phyloP scores from a whole-genome alignment of 129 eudicot genomes.

The Pulicaria dysenterica region DNA sequence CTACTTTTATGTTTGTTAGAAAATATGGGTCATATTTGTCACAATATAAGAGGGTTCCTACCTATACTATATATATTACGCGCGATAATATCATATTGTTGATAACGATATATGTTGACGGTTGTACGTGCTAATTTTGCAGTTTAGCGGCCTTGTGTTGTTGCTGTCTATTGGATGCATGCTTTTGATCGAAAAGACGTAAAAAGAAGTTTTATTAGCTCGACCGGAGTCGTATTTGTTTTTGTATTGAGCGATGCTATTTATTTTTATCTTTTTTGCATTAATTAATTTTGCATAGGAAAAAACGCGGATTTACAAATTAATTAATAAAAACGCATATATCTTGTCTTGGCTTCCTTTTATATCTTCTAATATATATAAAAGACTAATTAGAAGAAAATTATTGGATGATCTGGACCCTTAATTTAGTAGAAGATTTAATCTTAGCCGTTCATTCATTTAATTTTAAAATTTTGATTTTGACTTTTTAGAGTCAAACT shows the following conservation, averaged over 20 bases:
- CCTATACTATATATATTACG: too few species aligned
- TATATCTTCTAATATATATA: too few species aligned
- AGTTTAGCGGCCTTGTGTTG: slow-evolving; percentile 88
- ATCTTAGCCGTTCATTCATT: too few species aligned
- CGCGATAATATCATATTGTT: neutral
- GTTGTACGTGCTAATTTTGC: slow-evolving; percentile 29
- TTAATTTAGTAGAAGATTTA: too few species aligned
- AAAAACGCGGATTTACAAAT: slow-evolving; percentile 22
- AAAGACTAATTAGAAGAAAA: too few species aligned
- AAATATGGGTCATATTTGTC: too few species aligned
- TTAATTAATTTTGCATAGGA: neutral
- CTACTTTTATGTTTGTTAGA: too few species aligned
- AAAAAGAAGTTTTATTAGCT: neutral
- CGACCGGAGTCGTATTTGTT: neutral
- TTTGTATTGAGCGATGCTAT: neutral
- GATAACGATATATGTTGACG: neutral
- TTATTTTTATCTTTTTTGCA: neutral
- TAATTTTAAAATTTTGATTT: too few species aligned
- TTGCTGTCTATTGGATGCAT: slow-evolving; percentile 78
- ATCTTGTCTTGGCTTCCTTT: neutral
- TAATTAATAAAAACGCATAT: neutral
- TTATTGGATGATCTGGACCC: too few species aligned
- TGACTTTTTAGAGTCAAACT: too few species aligned
- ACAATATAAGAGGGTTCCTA: too few species aligned
- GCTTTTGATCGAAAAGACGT: slow-evolving; percentile 44